A percentile compares a stretch with the other conserved stretches of the same genome.
These are phyloP conservation scores for Poa annua DNA, from an alignment of 176 grass and related monocot species.

Conservation along the genomic window DNA sequence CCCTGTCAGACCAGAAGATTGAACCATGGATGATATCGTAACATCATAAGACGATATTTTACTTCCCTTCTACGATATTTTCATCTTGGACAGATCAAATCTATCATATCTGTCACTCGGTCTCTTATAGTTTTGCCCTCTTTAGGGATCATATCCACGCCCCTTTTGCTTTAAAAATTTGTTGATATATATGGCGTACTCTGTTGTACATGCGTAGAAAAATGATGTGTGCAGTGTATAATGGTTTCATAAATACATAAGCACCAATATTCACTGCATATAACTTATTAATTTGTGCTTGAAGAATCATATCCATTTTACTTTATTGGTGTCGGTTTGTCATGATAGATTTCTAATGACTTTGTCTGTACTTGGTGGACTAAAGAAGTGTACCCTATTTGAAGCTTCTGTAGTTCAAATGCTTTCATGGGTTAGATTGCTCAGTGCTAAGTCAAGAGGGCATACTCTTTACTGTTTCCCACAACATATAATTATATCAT, in stretches of 20 bases:
- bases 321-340: background rate
- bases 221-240: background rate
- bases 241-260: conserved; percentile 6
- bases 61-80: background rate
- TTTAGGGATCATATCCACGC: background rate
- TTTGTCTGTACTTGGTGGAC: background rate
- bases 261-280: background rate
- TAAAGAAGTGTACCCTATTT: background rate
- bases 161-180: background rate
- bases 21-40: background rate
- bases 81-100: background rate
- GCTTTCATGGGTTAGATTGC: background rate
- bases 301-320: background rate
- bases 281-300: background rate
- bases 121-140: background rate
- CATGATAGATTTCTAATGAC: background rate
- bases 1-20: background rate
- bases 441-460: conserved; percentile 5
- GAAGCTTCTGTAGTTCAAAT: background rate
- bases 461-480: background rate
- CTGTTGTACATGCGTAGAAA: background rate
- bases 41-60: background rate
- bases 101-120: background rate
- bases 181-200: background rate
- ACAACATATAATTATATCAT: background rate